phyloP scores from a whole-genome alignment of 176 grass and related monocot genomes.

The Panicum miliaceum region DNA sequence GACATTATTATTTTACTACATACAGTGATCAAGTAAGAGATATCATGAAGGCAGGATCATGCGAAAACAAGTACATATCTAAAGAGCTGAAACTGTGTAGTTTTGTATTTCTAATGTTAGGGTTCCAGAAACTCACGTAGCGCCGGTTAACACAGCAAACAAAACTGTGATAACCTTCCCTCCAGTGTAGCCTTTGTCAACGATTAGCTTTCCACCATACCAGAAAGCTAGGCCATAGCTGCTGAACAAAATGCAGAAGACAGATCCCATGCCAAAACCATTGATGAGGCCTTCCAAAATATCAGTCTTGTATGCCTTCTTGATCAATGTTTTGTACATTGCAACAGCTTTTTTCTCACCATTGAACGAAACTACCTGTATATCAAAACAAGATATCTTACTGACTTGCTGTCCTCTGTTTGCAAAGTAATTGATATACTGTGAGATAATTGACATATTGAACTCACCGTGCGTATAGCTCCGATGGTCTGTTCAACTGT shows the following conservation, averaged over 20 bases:
- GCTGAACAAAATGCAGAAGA: conserved; percentile 52
- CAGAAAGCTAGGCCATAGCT: conserved; percentile 78
- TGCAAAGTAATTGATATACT: not conserved
- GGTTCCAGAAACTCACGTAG: conserved; percentile 55
- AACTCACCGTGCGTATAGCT: conserved; percentile 82
- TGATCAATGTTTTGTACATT: conserved; percentile 60
- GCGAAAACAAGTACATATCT: not conserved
- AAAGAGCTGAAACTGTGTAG: not conserved
- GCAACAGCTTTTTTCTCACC: conserved; percentile 63
- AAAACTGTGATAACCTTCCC: conserved; percentile 60
- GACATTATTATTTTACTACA: not conserved
- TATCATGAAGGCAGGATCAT: too few relatives aligned
- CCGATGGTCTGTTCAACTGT: conserved; percentile 85
- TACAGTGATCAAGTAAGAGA: too few relatives aligned
- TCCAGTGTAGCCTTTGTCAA: conserved; percentile 65
- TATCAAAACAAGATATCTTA: conserved; percentile 22
- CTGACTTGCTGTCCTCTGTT: conserved; percentile 12
- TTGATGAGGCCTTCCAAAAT: conserved; percentile 61
- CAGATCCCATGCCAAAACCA: conserved; percentile 67
- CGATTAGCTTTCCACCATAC: conserved; percentile 68
- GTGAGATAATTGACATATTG: conserved; percentile 30
- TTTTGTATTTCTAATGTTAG: conserved; percentile 11
- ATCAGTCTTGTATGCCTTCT: conserved; percentile 55
- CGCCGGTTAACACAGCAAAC: conserved; percentile 59
- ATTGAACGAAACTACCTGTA: conserved; percentile 73